These are phyloP conservation scores for Boletus coccyginus DNA, from an alignment of 768 basidiomycete genomes.

Conservation along the genomic window DNA sequence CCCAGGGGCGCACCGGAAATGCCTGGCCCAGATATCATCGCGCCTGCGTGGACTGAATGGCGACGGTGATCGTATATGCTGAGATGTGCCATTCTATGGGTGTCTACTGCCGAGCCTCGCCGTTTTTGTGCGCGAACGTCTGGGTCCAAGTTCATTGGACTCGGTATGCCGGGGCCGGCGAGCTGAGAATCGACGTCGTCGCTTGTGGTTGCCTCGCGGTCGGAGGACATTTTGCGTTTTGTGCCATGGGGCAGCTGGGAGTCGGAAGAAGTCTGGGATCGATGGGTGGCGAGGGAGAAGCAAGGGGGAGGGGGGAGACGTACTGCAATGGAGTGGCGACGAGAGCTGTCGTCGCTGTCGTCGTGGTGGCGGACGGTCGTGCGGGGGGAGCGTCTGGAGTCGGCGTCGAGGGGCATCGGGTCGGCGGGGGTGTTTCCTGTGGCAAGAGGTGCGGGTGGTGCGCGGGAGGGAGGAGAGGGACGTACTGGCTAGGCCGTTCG, in stretches of 20 bases:
- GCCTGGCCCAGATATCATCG: slow-evolving; percentile 31
- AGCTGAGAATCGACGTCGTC: slow-evolving; percentile 69
- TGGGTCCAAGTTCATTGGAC: slow-evolving; percentile 52
- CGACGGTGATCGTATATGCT: slow-evolving; percentile 72
- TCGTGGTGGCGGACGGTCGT: slow-evolving; percentile 38
- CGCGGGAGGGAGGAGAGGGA: slow-evolving; percentile 12
- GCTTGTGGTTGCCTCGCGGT: slow-evolving; percentile 50
- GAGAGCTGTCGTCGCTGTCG: slow-evolving; percentile 64
- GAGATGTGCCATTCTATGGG: slow-evolving; percentile 70
- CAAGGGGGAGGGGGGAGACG: slow-evolving; percentile 27
- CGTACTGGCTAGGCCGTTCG: slow-evolving; percentile 24
- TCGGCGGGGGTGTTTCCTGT: slow-evolving; percentile 24
- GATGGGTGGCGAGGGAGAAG: neutral
- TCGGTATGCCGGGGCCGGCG: slow-evolving; percentile 64
- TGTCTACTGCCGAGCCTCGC: slow-evolving; percentile 80
- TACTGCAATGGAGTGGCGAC: slow-evolving; percentile 69
- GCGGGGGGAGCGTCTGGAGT: slow-evolving; percentile 25
- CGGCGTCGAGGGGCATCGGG: slow-evolving; percentile 22
- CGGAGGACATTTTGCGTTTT: slow-evolving; percentile 82
- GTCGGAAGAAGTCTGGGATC: slow-evolving; percentile 34
- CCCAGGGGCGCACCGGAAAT: slow-evolving; percentile 18
- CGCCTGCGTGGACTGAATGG: slow-evolving; percentile 68
- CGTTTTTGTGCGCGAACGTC: slow-evolving; percentile 78
- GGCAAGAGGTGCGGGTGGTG: slow-evolving; percentile 17
- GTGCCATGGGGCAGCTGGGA: slow-evolving; percentile 55